A percentile compares a stretch with the other conserved stretches of the same genome.
These are phyloP conservation scores for Actinomortierella wolfii DNA, from an alignment of 371 early-diverging fungal species.

Conservation along the genomic window DNA sequence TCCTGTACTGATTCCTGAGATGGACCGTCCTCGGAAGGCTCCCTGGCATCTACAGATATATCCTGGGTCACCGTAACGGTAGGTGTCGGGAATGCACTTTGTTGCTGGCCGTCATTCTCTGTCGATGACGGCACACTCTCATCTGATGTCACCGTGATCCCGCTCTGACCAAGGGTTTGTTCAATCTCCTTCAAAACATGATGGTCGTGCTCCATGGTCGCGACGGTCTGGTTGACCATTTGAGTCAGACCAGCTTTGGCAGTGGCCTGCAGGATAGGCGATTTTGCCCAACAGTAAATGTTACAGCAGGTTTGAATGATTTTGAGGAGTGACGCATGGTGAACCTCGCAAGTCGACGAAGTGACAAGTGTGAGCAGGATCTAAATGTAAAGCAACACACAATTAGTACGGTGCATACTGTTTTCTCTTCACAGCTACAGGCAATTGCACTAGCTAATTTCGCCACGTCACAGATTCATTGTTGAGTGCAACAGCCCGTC, in stretches of 20 bases:
- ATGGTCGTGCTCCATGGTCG: constrained; percentile 55
- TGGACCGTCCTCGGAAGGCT: too few relatives aligned
- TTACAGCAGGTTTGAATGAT: constrained; percentile 62
- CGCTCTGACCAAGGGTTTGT: constrained; percentile 11
- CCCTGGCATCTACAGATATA: too few relatives aligned
- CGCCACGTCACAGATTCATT: too few relatives aligned
- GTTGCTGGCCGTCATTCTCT: too few relatives aligned
- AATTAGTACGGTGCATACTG: too few relatives aligned
- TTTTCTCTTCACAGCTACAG: too few relatives aligned
- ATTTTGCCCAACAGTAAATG: constrained; percentile 62
- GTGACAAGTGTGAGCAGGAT: constrained; percentile 49
- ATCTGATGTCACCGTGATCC: constrained; percentile 1
- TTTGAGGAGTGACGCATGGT: constrained; percentile 48
- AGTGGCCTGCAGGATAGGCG: constrained; percentile 62
- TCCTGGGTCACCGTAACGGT: too few relatives aligned
- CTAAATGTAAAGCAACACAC: constrained; percentile 11
- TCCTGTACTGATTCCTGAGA: constrained; percentile 3
- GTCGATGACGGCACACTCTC: too few relatives aligned
- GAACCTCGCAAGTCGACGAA: constrained; percentile 43
- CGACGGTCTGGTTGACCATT: constrained; percentile 68
- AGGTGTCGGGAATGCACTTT: too few relatives aligned
- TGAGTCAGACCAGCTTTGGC: constrained; percentile 72
- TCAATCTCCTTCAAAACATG: constrained; percentile 26
- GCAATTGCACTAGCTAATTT: too few relatives aligned
- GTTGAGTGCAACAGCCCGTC: too few relatives aligned